Percentiles rank a stretch among this genome's conserved stretches.
Conservation (phyloP, 2,329 filamentous ascomycete genomes). For the Calonectria ilicicola region DNA sequence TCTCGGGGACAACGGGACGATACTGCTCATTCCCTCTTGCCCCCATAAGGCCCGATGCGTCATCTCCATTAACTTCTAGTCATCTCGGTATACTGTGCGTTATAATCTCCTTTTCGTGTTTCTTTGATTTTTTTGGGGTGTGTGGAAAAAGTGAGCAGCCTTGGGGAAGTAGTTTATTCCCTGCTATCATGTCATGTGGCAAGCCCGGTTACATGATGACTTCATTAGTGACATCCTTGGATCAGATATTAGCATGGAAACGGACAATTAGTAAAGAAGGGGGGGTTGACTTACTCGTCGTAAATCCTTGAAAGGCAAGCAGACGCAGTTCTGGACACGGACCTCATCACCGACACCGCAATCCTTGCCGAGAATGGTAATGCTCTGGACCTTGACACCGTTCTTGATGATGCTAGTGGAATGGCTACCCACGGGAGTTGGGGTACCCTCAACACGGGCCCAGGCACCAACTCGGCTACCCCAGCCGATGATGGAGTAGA, state of each 20-base stretch:
- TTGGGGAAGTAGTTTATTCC: not conserved
- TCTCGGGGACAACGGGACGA: not conserved
- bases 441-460: conserved; percentile 96
- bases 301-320: conserved; percentile 96
- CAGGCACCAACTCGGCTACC: conserved; percentile 96
- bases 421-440: conserved; percentile 88
- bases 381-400: conserved; percentile 97
- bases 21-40: not conserved
- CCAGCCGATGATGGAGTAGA: conserved; percentile 98
- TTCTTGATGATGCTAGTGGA: conserved; percentile 97
- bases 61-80: conserved; percentile 23
- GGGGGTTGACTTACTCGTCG: conserved; percentile 78
- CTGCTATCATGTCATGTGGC: conserved; percentile 1
- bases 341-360: conserved; percentile 94
- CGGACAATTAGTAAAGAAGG: not conserved
- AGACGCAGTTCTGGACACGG: conserved; percentile 96
- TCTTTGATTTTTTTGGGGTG: conserved; percentile 21
- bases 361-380: conserved; percentile 97
- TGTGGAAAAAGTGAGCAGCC: not conserved
- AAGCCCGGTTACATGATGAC: conserved; percentile 83
- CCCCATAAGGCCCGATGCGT: not conserved
- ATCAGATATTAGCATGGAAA: conserved; percentile 40
- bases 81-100: conserved; percentile 18
- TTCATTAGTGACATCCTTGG: conserved; percentile 85
- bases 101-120: conserved; percentile 14